Percentiles rank a stretch among this genome's conserved stretches.
phyloP scores from a whole-genome alignment of 768 basidiomycete species.

The Coprinellus aureogranulatus region DNA sequence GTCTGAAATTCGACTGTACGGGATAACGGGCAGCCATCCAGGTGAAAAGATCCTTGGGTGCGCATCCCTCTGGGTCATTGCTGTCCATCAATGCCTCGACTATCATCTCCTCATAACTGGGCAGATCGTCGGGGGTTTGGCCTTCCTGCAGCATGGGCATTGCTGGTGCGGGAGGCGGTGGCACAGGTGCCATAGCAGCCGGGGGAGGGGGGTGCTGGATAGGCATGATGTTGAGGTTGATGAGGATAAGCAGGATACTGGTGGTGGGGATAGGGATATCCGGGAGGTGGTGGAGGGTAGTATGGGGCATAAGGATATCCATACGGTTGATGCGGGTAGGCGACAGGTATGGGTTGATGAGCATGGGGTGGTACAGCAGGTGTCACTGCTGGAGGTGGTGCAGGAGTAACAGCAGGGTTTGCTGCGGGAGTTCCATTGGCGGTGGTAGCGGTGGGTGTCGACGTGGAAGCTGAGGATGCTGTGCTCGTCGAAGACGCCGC shows the following conservation, averaged over 20 bases:
- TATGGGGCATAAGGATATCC: slow-evolving; percentile 39
- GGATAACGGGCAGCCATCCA: slow-evolving; percentile 86
- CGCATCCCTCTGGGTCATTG: slow-evolving; percentile 69
- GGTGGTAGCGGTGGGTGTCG: slow-evolving; percentile 11
- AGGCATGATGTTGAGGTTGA: slow-evolving; percentile 33
- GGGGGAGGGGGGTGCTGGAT: slow-evolving; percentile 28
- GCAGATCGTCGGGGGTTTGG: slow-evolving; percentile 52
- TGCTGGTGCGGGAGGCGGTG: slow-evolving; percentile 23
- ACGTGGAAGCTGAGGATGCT: slow-evolving; percentile 9
- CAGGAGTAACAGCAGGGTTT: slow-evolving; percentile 10
- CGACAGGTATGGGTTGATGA: slow-evolving; percentile 20
- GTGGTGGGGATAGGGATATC: slow-evolving; percentile 24
- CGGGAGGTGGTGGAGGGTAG: neutral
- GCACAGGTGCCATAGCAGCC: slow-evolving; percentile 21
- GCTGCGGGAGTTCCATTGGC: slow-evolving; percentile 19
- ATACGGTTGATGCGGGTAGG: slow-evolving; percentile 57
- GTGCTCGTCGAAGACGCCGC: slow-evolving; percentile 8
- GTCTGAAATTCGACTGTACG: slow-evolving; percentile 83
- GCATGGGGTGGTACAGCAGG: slow-evolving; percentile 18
- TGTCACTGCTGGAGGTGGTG: slow-evolving; percentile 16
- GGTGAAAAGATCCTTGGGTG: slow-evolving; percentile 78
- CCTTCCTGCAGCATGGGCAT: slow-evolving; percentile 26
- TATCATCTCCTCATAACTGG: slow-evolving; percentile 91
- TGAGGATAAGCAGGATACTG: slow-evolving; percentile 40
- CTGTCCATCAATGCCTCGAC: slow-evolving; percentile 71